These are phyloP conservation scores for Pythium aquatile DNA, from an alignment of 352 stramenopile genomes.

Conservation along the genomic window DNA sequence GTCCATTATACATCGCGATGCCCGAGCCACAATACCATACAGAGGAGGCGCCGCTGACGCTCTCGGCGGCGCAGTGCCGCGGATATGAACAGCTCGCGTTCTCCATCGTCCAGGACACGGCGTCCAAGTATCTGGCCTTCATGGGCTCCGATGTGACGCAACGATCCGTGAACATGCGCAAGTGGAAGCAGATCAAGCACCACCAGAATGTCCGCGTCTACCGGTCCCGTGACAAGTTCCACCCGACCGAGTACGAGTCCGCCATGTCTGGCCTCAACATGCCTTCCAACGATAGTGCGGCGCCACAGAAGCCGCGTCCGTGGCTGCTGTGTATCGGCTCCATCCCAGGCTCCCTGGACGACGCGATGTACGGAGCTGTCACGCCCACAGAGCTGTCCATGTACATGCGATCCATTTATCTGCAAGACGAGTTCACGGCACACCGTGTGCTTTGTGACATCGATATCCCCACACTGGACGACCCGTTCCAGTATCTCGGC, in stretches of 20 bases:
- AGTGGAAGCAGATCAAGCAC: slow-evolving; percentile 22
- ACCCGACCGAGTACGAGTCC: slow-evolving; percentile 6
- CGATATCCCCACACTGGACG: slow-evolving; percentile 32
- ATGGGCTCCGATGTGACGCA: background rate
- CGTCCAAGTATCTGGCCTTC: background rate
- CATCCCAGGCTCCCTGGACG: slow-evolving; percentile 46
- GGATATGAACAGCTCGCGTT: slow-evolving; percentile 4
- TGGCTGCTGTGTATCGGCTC: slow-evolving; percentile 22
- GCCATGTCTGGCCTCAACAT: background rate
- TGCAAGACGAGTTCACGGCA: slow-evolving; percentile 36
- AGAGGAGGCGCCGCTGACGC: background rate
- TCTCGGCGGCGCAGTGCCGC: background rate
- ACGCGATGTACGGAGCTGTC: slow-evolving; percentile 49
- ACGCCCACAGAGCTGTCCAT: slow-evolving; percentile 39
- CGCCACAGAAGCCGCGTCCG: slow-evolving; percentile 19
- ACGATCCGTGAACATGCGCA: slow-evolving; percentile 8
- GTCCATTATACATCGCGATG: background rate
- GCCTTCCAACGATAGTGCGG: background rate
- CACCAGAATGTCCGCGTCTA: slow-evolving; percentile 18
- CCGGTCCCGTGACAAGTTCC: background rate
- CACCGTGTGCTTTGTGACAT: slow-evolving; percentile 40
- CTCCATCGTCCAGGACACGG: slow-evolving; percentile 1
- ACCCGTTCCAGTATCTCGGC: slow-evolving; percentile 53
- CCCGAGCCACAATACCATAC: background rate
- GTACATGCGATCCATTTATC: slow-evolving; percentile 40